Evolutionary conservation across 2,329 filamentous ascomycete species (phyloP), one percentile per base, ranked within the genome.

Genomic region (Trichoderma koningiopsis): DNA sequence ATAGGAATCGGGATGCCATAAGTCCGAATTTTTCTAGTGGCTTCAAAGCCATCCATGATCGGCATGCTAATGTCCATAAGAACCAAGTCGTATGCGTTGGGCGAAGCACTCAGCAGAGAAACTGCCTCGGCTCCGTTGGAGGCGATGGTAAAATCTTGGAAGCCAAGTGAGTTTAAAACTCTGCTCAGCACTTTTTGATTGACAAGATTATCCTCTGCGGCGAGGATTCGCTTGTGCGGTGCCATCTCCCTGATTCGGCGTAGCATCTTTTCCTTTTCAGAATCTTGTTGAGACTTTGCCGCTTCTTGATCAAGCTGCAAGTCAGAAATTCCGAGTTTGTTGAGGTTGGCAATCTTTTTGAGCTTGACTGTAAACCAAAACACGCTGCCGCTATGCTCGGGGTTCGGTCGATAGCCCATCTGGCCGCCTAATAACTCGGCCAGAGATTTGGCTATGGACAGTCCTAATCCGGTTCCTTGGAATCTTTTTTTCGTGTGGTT

Each of bases 371-470:
- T 84, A 70, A 87, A 83, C 84, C 83, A 87, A 71, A 87, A 87
- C 2, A 84, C 72, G 72, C 84, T 87, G 8, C 86, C 86, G 1
- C 75, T 76, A 3, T 79, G 78, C 14, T 82, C 79, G 0, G 81
- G 80, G 63, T 87, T 87, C 0, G 81, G 78, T 31, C 76, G 76
- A 71, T 77, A 78, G 19, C 78, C 78, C 60, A 79, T 79, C 3
- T 81, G 76, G 1, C 87, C 87, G 27, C 84, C 84, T 85, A 88
- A 87, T 29, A 87, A 79, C 73, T 87, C 84, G 0, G 83, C 83
- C 13, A 88, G 74, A 65, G 83, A 86, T 73, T 87, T 88, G 71
- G 85, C 87, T 47, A 88, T 88, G 11, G 85, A 86, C 3, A 88
- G 76, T 2, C 86, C 86, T 2, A 88, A 77, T 0, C 86, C 86